phyloP scores from a whole-genome alignment of 345 rosid species.

The Eucalyptus tenuipes region DNA sequence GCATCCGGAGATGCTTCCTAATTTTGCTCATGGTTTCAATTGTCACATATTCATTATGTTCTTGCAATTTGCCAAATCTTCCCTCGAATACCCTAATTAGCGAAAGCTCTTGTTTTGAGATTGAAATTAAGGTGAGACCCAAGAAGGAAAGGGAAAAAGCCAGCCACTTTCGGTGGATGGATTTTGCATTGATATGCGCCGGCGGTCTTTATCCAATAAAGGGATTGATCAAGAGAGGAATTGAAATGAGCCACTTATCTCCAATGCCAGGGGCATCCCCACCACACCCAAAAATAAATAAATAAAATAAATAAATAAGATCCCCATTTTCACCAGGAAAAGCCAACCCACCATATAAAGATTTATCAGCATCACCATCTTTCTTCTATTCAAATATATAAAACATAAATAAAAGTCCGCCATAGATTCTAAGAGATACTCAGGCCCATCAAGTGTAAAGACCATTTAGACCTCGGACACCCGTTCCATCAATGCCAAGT shows the following conservation, averaged over 20 bases:
- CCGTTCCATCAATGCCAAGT: background rate
- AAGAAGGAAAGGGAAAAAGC: background rate
- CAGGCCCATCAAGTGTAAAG: background rate
- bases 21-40: background rate
- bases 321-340: background rate
- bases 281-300: background rate
- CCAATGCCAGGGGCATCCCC: background rate
- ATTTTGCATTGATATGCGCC: background rate
- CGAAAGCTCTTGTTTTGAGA: background rate
- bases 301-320: background rate
- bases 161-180: background rate
- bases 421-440: background rate
- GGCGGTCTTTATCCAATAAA: background rate
- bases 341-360: background rate
- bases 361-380: background rate
- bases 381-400: background rate
- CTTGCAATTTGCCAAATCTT: background rate
- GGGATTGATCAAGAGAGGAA: background rate
- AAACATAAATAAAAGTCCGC: background rate
- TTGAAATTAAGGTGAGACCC: background rate
- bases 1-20: background rate
- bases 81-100: fast-evolving
- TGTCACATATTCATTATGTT: background rate
- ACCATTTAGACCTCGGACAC: background rate
- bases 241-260: background rate